Conservation (phyloP, 306 rosid genomes). For the Lupinus albus region DNA sequence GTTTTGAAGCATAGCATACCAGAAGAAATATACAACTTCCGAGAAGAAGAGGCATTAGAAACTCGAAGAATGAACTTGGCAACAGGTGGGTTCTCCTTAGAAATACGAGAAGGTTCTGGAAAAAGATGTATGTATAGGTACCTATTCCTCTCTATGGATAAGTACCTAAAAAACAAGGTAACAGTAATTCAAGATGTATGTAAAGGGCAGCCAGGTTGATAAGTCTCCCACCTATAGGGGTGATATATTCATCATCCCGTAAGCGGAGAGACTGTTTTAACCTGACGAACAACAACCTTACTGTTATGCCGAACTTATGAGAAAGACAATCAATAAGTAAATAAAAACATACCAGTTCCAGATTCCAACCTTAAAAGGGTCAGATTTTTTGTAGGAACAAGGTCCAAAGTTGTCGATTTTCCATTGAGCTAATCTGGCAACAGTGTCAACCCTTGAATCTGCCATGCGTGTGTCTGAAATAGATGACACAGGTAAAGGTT, state of each 20-base stretch:
- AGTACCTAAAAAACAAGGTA: not conserved
- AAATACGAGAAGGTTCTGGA: conserved; percentile 70
- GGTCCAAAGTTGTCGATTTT: conserved; percentile 75
- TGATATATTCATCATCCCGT: too few relatives aligned
- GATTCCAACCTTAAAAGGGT: conserved; percentile 80
- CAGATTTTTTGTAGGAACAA: conserved; percentile 67
- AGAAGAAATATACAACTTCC: conserved; percentile 65
- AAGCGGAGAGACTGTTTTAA: too few relatives aligned
- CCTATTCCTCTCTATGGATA: conserved; percentile 72
- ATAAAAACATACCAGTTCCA: conserved; percentile 66
- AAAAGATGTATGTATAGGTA: conserved; percentile 67
- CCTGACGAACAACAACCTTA: too few relatives aligned
- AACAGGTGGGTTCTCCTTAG: conserved; percentile 77
- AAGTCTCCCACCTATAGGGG: too few relatives aligned
- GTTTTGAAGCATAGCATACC: conserved; percentile 36
- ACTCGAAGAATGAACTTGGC: conserved; percentile 78
- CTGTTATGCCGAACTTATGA: too few relatives aligned
- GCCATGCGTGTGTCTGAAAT: conserved; percentile 41
- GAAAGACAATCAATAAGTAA: too few relatives aligned
- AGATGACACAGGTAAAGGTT: too few relatives aligned
- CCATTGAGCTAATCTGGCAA: conserved; percentile 85
- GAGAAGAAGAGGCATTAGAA: conserved; percentile 57
- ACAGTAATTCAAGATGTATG: too few relatives aligned
- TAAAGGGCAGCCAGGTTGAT: too few relatives aligned
- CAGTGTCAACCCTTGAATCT: conserved; percentile 67